Base-by-base conservation (phyloP, 441 rosid species). In the Geranium incanum region DNA sequence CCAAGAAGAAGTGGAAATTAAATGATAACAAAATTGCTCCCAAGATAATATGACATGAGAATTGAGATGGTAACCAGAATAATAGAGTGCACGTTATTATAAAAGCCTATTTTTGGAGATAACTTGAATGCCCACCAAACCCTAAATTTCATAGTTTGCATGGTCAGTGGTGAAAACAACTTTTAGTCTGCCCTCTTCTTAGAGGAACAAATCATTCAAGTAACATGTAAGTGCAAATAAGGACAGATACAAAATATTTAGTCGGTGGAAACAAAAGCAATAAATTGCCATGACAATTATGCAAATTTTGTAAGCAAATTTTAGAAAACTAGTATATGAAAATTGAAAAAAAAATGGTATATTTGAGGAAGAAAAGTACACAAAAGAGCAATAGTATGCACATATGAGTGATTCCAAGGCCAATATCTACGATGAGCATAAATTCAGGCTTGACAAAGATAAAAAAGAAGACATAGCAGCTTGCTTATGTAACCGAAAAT, bases 61-160 rank as follows among this genome's bases (percentile, higher is more conserved):
- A 21, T 21, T 21, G 21, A 45, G 33, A 28, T 28, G 52, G 52
- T 45, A 45, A 7, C 52, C 12, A 45, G 3, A 11, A 45, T 7
- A 45, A 45, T 15, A n/a, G 19, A 52, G 19, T 52, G 60, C 60
- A 52, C 19, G 6, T n/a, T 3, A 52, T 52, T n/a, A 52, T 8
- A 52, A 52, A 52, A 52, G 4, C 6, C 19, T 52, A 18, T 4
- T 3, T 2, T 52, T 15, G 60, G 60, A 52, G 60, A 15, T 3
- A n/a, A 52, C 15, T 52, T 52, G 60, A 52, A 52, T 52, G 60
- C 15, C 60, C 60, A 52, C 6, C 60, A 52, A 52, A 52, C 60
- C 60, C 60, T 52, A 4, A n/a, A 52, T n/a, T 52, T 52, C 60
- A 52, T 52, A 52, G 60, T 52, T 52, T 52, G 60, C 3, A 15